Percentiles rank a stretch among this genome's conserved stretches.
Evolutionary conservation across 306 rosid genomes (phyloP).

Genomic region (Arachis stenosperma): DNA sequence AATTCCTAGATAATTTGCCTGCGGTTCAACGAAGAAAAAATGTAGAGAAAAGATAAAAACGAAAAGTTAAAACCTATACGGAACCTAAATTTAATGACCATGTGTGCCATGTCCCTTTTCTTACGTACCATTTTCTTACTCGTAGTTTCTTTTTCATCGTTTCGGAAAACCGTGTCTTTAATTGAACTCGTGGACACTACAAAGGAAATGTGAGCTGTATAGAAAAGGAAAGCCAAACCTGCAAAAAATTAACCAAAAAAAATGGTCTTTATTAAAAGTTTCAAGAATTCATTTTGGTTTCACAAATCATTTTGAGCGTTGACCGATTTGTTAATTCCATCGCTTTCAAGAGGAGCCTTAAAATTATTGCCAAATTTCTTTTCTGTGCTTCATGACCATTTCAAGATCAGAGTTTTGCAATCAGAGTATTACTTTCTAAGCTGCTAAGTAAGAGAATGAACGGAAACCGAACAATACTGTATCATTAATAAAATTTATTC

Average conservation of each 20-base stretch:
- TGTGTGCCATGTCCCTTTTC: constrained; percentile 39
- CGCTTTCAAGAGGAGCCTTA: background rate
- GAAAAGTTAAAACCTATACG: constrained; percentile 21
- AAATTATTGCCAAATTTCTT: background rate
- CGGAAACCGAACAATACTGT: background rate
- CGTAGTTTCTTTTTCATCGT: constrained; percentile 11
- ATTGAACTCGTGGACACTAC: constrained; percentile 8
- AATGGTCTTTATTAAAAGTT: background rate
- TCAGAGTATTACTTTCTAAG: background rate
- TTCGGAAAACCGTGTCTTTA: constrained; percentile 21
- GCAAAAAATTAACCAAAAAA: background rate
- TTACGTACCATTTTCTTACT: background rate
- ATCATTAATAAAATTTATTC: too few species aligned
- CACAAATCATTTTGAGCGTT: background rate
- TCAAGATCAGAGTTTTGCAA: background rate
- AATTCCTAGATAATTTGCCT: too few species aligned
- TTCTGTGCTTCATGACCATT: too few species aligned
- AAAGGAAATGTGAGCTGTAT: constrained; percentile 35
- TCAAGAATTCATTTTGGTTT: background rate
- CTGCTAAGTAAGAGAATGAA: background rate
- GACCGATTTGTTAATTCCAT: background rate
- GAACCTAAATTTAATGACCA: constrained; percentile 50
- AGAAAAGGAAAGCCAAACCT: constrained; percentile 31
- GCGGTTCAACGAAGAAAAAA: too few species aligned
- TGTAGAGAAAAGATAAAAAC: too few species aligned